Percentiles rank a stretch among this genome's conserved stretches.
phyloP scores from a whole-genome alignment of 495 filamentous ascomycete genomes.

The Pseudevernia furfuracea region DNA sequence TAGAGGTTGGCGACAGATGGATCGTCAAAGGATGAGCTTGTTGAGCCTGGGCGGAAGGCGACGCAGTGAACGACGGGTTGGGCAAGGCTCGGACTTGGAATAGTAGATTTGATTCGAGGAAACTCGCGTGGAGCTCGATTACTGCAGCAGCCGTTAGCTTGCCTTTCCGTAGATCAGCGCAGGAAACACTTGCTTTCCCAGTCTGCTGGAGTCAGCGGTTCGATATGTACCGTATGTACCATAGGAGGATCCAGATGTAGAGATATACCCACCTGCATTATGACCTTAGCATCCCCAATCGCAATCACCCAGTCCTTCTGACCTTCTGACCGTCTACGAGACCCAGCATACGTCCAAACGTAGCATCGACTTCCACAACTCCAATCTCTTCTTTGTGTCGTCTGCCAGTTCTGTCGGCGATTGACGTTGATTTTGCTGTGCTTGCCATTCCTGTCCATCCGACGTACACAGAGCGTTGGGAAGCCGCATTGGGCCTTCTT shows the following conservation, averaged over 20 bases:
- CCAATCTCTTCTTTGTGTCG: constrained; percentile 64
- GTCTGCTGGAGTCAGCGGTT: constrained; percentile 87
- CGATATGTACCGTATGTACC: constrained; percentile 88
- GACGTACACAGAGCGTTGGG: constrained; percentile 65
- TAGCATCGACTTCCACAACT: constrained; percentile 80
- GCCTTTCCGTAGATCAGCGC: not conserved
- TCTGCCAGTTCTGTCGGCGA: constrained; percentile 61
- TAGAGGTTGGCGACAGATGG: constrained; percentile 91
- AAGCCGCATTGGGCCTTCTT: constrained; percentile 26
- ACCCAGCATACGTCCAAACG: constrained; percentile 75
- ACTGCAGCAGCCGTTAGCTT: constrained; percentile 40
- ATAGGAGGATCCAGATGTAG: constrained; percentile 86
- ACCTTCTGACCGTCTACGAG: constrained; percentile 81
- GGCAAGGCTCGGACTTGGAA: constrained; percentile 89
- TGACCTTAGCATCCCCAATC: constrained; percentile 11
- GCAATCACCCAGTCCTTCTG: constrained; percentile 22
- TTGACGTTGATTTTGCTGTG: constrained; percentile 66
- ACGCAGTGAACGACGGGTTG: constrained; percentile 60
- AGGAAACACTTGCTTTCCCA: constrained; percentile 64
- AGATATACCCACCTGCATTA: constrained; percentile 48
- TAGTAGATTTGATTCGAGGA: constrained; percentile 86
- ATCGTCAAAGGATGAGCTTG: constrained; percentile 74
- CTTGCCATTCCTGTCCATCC: constrained; percentile 98
- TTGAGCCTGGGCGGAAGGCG: constrained; percentile 36
- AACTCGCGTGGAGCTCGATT: constrained; percentile 92